A percentile compares a stretch with the other conserved stretches of the same genome.
Conservation (phyloP, 73 alveolate species). For the Uronychia setigera region DNA sequence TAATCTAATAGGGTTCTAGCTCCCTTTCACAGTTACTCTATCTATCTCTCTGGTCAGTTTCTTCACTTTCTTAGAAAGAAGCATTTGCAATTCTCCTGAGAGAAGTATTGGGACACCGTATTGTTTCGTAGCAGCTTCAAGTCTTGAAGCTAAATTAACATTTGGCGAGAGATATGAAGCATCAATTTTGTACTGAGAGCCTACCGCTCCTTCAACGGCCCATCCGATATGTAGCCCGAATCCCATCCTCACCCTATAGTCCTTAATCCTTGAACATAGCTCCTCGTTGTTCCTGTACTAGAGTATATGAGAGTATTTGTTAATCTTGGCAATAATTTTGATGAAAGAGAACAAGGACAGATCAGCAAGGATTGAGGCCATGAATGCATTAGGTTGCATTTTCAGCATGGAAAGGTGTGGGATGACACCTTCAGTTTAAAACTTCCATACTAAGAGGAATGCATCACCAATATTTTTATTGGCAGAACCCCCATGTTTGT, state of each 20-base stretch:
- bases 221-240: constrained; percentile 95
- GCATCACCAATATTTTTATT: constrained; percentile 96
- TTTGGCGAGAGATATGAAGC: constrained; percentile 94
- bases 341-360: constrained; percentile 85
- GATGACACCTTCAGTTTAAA: constrained; percentile 55
- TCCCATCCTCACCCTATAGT: constrained; percentile 86
- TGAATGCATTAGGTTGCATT: constrained; percentile 57
- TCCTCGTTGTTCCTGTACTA: constrained; percentile 83
- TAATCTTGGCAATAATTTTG: constrained; percentile 85
- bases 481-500: constrained; percentile 90
- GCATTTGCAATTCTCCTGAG: constrained; percentile 58
- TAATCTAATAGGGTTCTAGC: constrained; percentile 80
- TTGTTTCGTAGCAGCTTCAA: constrained; percentile 79
- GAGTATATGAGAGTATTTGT: constrained; percentile 82
- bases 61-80: constrained; percentile 65
- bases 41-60: constrained; percentile 77
- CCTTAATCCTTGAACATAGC: constrained; percentile 47
- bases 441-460: constrained; percentile 90
- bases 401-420: constrained; percentile 30
- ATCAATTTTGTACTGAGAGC: constrained; percentile 95
- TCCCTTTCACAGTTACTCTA: constrained; percentile 92
- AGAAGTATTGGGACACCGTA: constrained; percentile 67
- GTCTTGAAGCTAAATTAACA: constrained; percentile 85
- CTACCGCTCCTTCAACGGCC: constrained; percentile 98
- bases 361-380: constrained; percentile 74